Evolutionary conservation across 2,329 filamentous ascomycete species (phyloP).

Genomic region (Graphilbum fragrans): DNA sequence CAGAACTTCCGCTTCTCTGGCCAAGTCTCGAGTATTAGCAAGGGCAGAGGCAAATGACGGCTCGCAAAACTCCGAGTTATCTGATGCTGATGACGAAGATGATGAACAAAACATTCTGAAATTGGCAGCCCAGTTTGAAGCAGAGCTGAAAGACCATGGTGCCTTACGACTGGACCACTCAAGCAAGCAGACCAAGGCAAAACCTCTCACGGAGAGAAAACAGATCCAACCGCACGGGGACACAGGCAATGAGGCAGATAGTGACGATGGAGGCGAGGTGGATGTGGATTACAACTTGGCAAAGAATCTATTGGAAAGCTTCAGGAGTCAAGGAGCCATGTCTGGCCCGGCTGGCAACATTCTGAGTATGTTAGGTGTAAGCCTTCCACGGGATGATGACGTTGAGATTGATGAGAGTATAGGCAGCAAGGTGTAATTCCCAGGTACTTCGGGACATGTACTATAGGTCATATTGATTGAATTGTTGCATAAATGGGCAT

Average conservation of each 20-base stretch:
- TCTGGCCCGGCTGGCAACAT: slow-evolving; percentile 81
- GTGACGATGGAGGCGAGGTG: slow-evolving; percentile 48
- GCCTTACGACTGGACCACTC: slow-evolving; percentile 44
- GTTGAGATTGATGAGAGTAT: slow-evolving; percentile 41
- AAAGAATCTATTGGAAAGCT: slow-evolving; percentile 82
- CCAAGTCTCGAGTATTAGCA: no score
- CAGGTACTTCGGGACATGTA: background rate
- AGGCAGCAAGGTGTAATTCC: background rate
- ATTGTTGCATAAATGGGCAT: no score
- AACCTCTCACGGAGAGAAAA: slow-evolving; percentile 3
- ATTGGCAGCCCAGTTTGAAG: slow-evolving; percentile 58
- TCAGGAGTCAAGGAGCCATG: slow-evolving; percentile 80
- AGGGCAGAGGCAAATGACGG: no score
- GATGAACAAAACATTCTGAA: slow-evolving; percentile 44
- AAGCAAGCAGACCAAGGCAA: no score
- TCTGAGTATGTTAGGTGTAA: slow-evolving; percentile 73
- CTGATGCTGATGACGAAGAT: no score
- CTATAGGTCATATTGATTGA: no score
- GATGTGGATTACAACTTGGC: slow-evolving; percentile 79
- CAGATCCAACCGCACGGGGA: background rate
- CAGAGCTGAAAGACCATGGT: slow-evolving; percentile 57
- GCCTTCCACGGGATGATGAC: slow-evolving; percentile 51
- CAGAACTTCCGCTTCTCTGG: no score
- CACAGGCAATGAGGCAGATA: slow-evolving; percentile 20
- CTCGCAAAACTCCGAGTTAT: no score